Evolutionary conservation across 2,329 filamentous ascomycete genomes (phyloP).

Genomic region (Sphaceloma murrayae): DNA sequence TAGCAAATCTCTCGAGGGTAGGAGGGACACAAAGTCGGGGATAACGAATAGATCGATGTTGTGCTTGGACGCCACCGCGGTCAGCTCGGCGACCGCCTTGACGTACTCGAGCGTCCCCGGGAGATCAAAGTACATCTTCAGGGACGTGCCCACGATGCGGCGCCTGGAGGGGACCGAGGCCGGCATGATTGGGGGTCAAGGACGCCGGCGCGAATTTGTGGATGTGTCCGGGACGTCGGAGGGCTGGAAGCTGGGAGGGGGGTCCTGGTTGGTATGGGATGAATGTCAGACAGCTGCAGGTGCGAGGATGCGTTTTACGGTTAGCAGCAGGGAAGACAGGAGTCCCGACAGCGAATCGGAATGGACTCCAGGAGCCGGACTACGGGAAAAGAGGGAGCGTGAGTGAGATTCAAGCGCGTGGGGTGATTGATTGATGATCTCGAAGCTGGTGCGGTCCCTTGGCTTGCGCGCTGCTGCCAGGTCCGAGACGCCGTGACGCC

Average conservation of each 20-base stretch:
- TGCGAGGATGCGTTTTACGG: too few species aligned
- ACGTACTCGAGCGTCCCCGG: slow-evolving; percentile 47
- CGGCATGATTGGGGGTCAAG: slow-evolving; percentile 7
- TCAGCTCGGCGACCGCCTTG: slow-evolving; percentile 34
- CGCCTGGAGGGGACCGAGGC: slow-evolving; percentile 33
- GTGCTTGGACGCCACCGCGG: slow-evolving; percentile 45
- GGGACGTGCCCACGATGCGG: slow-evolving; percentile 61
- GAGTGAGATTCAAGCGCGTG: slow-evolving; percentile 2
- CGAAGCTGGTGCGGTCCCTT: slow-evolving; percentile 11
- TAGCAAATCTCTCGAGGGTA: slow-evolving; percentile 43
- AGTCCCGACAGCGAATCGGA: too few species aligned
- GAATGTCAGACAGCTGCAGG: too few species aligned
- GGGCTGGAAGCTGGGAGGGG: background rate
- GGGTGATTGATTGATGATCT: background rate
- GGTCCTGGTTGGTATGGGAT: background rate
- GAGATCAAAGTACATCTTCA: slow-evolving; percentile 73
- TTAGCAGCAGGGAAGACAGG: too few species aligned
- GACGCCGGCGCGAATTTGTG: background rate
- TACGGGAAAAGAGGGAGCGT: slow-evolving; percentile 11
- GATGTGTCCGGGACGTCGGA: slow-evolving; percentile 5
- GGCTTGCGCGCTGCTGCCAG: slow-evolving; percentile 1
- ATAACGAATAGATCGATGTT: slow-evolving; percentile 65
- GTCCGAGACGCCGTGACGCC: too few species aligned
- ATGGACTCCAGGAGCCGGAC: background rate
- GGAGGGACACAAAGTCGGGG: slow-evolving; percentile 64